Conservation (phyloP, 139 green algal species). For the Chlorella sp. region DNA sequence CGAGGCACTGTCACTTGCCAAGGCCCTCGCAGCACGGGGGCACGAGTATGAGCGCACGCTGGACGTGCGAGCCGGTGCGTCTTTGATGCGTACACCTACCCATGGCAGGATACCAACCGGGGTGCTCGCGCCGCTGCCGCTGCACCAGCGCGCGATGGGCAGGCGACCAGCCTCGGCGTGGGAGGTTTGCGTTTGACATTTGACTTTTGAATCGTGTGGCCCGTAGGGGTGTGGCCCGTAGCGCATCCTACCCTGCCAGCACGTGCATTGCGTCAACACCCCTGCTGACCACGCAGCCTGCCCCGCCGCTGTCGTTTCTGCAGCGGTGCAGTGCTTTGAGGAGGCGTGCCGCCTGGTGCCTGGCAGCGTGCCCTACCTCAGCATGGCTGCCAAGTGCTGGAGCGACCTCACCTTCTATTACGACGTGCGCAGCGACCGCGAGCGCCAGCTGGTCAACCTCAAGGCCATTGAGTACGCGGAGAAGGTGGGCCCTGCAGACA, state of each 20-base stretch:
- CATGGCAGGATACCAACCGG: no score
- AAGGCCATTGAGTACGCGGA: conserved; percentile 67
- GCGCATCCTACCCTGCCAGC: no score
- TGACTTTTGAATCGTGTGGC: no score
- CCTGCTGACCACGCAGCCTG: no score
- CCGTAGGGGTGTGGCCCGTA: no score
- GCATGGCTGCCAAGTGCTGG: conserved; percentile 67
- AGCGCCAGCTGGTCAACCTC: conserved; percentile 53
- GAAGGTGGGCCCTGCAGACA: conserved; percentile 28
- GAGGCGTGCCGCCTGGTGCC: conserved; percentile 59
- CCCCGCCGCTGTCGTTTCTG: no score
- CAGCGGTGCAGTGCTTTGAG: conserved; percentile 43
- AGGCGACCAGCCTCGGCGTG: no score
- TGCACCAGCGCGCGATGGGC: no score
- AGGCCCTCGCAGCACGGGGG: conserved; percentile 15
- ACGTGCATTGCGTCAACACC: no score
- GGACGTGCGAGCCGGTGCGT: conserved; percentile 46
- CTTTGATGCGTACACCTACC: no score
- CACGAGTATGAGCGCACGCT: conserved; percentile 39
- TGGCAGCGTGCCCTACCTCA: conserved; percentile 38
- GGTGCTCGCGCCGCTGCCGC: no score
- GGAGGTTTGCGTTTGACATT: no score
- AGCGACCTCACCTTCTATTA: conserved; percentile 71
- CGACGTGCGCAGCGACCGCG: conserved; percentile 44
- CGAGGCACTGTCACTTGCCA: conserved; percentile 28